phyloP scores from a whole-genome alignment of 345 rosid genomes.

The Firmiana major region DNA sequence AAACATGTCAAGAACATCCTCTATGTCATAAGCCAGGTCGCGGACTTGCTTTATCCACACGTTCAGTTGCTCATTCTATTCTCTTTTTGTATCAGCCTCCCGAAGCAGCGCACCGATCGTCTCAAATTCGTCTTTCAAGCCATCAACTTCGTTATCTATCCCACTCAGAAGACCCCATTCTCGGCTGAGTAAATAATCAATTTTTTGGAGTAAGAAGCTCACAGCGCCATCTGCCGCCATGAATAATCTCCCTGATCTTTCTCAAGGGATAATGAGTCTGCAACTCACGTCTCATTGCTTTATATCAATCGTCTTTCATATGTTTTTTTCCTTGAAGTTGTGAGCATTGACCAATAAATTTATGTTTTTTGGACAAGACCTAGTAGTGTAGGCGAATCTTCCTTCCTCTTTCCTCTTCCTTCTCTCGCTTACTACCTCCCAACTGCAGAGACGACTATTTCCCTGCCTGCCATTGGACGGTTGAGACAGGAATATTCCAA shows the following conservation, averaged over 20 bases:
- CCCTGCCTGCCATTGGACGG: no score
- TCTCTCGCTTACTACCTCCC: no score
- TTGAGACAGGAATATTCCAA: no score
- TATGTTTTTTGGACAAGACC: no score
- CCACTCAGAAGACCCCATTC: conserved; percentile 9
- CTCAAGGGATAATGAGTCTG: background rate
- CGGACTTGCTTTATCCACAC: conserved; percentile 10
- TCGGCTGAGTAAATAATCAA: background rate
- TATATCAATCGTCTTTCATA: no score
- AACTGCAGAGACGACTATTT: no score
- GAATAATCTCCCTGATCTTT: background rate
- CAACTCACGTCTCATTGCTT: no score
- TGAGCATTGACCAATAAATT: no score
- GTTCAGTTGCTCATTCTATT: background rate
- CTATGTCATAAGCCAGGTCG: conserved; percentile 12
- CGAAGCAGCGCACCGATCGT: background rate
- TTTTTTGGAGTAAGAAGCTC: conserved; percentile 3
- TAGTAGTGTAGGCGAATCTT: no score
- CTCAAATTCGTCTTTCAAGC: background rate
- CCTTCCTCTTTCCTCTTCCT: no score
- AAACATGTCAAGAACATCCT: conserved; percentile 15
- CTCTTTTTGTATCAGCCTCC: conserved; percentile 3
- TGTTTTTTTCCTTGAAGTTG: no score
- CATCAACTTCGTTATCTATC: conserved; percentile 1
- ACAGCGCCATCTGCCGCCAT: background rate